Evolutionary conservation across 129 eudicot species (phyloP).

Genomic region (Logfia minima): DNA sequence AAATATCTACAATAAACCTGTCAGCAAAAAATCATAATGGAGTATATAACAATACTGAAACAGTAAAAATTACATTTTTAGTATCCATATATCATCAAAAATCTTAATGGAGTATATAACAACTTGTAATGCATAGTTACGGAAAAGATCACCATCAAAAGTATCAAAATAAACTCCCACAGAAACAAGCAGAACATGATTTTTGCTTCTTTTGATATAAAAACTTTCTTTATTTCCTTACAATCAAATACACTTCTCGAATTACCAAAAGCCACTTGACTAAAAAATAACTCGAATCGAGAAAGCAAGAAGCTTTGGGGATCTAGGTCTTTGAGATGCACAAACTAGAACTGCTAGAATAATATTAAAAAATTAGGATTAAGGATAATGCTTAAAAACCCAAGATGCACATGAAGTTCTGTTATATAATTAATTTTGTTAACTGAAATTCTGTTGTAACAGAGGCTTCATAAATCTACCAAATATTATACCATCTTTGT

Average conservation of each 20-base stretch:
- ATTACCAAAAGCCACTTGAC: not conserved
- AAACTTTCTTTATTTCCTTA: not conserved
- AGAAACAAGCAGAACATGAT: not conserved
- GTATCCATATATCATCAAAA: not conserved
- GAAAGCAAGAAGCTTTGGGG: not conserved
- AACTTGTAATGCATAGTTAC: not conserved
- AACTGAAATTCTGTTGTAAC: not conserved
- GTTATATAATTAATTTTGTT: not conserved
- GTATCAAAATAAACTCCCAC: not conserved
- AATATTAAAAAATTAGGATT: not conserved
- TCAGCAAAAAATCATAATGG: not conserved
- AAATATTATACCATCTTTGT: not conserved
- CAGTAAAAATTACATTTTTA: not conserved
- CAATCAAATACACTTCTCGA: not conserved
- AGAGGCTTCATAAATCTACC: not conserved
- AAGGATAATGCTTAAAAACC: not conserved
- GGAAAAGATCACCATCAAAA: not conserved
- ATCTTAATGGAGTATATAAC: not conserved
- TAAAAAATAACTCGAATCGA: not conserved
- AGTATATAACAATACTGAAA: not conserved
- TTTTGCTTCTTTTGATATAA: constrained; percentile 1
- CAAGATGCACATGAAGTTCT: constrained; percentile 1
- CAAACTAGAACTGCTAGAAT: constrained; percentile 3
- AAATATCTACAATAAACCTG: not conserved
- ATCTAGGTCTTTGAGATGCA: constrained; percentile 24